These are phyloP conservation scores for Alternaria solani DNA, from an alignment of 2,329 filamentous ascomycete genomes.

Conservation along the genomic window DNA sequence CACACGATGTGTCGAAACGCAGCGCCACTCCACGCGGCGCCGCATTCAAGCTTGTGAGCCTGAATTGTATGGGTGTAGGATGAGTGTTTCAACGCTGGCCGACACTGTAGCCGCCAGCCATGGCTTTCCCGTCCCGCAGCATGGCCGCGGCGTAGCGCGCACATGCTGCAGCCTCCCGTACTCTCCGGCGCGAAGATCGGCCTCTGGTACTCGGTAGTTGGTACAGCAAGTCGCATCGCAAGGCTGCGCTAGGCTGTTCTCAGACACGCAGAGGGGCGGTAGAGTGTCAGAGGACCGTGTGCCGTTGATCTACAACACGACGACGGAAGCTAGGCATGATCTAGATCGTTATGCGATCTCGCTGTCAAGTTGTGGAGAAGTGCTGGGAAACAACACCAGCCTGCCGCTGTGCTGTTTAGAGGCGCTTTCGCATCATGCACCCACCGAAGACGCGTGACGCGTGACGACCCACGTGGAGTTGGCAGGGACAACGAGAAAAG, in stretches of 20 bases:
- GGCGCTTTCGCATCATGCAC: slow-evolving; percentile 20
- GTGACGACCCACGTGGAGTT: slow-evolving; percentile 25
- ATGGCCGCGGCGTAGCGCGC: slow-evolving; percentile 37
- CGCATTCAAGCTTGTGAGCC: slow-evolving; percentile 45
- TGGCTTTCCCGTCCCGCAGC: slow-evolving; percentile 32
- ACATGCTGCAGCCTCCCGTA: slow-evolving; percentile 29
- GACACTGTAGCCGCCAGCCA: slow-evolving; percentile 48
- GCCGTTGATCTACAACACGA: slow-evolving; percentile 36
- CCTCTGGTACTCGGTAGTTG: slow-evolving; percentile 17
- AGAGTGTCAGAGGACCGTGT: slow-evolving; percentile 27
- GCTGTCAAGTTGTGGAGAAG: slow-evolving; percentile 16
- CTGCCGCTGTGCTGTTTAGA: slow-evolving; percentile 30
- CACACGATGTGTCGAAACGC: slow-evolving; percentile 43
- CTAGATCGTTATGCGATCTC: slow-evolving; percentile 27
- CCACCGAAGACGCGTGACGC: slow-evolving; percentile 24
- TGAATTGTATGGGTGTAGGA: slow-evolving; percentile 42
- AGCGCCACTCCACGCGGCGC: slow-evolving; percentile 42
- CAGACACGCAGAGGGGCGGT: slow-evolving; percentile 22
- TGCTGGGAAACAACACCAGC: slow-evolving; percentile 30
- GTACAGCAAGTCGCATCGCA: slow-evolving; percentile 11
- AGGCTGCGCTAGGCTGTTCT: slow-evolving; percentile 23
- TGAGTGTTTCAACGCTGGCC: slow-evolving; percentile 48
- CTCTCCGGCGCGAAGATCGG: slow-evolving; percentile 18
- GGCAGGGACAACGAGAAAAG: slow-evolving; percentile 22
- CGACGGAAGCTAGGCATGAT: slow-evolving; percentile 33